These are phyloP conservation scores for Delitschia confertaspora DNA, from an alignment of 495 filamentous ascomycete genomes.

Conservation along the genomic window DNA sequence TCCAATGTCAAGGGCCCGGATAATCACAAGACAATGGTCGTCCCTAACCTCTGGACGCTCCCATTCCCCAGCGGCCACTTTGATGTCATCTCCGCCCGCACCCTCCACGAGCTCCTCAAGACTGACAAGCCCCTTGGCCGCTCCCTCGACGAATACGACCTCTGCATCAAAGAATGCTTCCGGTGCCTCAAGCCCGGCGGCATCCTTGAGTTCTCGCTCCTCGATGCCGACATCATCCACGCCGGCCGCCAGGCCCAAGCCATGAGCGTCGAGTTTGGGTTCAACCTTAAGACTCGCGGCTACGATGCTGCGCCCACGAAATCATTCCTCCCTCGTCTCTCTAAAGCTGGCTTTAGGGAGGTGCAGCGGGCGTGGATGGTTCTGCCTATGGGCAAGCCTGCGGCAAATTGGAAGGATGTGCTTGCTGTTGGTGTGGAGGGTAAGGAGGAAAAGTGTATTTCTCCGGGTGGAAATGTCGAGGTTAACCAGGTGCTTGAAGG, in stretches of 20 bases:
- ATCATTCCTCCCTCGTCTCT: slow-evolving; percentile 64
- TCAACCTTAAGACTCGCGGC: slow-evolving; percentile 73
- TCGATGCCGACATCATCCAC: slow-evolving; percentile 82
- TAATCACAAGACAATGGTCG: slow-evolving; percentile 76
- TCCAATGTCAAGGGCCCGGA: slow-evolving; percentile 63
- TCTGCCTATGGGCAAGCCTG: slow-evolving; percentile 69
- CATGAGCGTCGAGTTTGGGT: slow-evolving; percentile 80
- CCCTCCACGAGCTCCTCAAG: slow-evolving; percentile 72
- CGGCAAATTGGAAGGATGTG: slow-evolving; percentile 44
- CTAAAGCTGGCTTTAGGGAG: slow-evolving; percentile 61
- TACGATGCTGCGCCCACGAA: slow-evolving; percentile 83
- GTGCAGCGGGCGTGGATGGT: slow-evolving; percentile 85
- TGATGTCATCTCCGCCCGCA: slow-evolving; percentile 85
- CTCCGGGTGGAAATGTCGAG: slow-evolving; percentile 32
- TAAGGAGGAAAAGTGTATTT: slow-evolving; percentile 23
- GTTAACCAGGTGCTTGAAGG: slow-evolving; percentile 59
- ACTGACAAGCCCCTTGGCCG: slow-evolving; percentile 33
- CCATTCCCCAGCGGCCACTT: slow-evolving; percentile 87
- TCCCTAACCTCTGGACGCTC: slow-evolving; percentile 64
- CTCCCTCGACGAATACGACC: slow-evolving; percentile 72
- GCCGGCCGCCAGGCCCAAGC: slow-evolving; percentile 67
- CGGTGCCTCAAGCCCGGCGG: slow-evolving; percentile 89
- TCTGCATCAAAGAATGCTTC: slow-evolving; percentile 73
- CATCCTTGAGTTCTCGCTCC: slow-evolving; percentile 77
- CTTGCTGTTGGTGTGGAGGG: slow-evolving; percentile 17